phyloP scores from a whole-genome alignment of 352 stramenopile species.

The Phytophthora rubi region DNA sequence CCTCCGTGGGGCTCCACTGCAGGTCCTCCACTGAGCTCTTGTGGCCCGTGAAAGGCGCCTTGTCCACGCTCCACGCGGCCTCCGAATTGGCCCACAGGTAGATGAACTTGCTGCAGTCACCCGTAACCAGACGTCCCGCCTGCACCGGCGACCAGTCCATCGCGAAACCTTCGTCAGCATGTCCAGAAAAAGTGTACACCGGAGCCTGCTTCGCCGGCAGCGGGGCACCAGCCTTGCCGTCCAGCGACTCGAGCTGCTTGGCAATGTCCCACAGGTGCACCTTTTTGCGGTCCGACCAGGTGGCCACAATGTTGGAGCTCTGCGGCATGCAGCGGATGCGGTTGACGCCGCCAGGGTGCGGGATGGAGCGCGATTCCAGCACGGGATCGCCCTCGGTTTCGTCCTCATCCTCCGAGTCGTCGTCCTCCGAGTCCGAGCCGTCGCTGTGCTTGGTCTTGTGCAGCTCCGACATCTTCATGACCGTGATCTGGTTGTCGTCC shows the following conservation, averaged over 20 bases:
- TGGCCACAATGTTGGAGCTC: slow-evolving; percentile 96
- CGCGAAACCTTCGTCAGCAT: slow-evolving; percentile 97
- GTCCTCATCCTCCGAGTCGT: slow-evolving; percentile 92
- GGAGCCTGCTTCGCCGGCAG: slow-evolving; percentile 64
- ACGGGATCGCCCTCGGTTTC: slow-evolving; percentile 96
- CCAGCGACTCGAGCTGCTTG: slow-evolving; percentile 88
- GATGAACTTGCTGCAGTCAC: slow-evolving; percentile 97
- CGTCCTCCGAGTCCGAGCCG: slow-evolving; percentile 74
- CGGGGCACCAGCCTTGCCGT: slow-evolving; percentile 72
- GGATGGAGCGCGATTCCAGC: slow-evolving; percentile 95
- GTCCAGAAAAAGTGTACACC: slow-evolving; percentile 95
- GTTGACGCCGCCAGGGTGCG: slow-evolving; percentile 96
- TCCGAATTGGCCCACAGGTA: slow-evolving; percentile 93
- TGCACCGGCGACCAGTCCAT: slow-evolving; percentile 97
- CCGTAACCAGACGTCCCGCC: slow-evolving; percentile 92
- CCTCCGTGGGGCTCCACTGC: slow-evolving; percentile 98
- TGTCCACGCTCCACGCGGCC: slow-evolving; percentile 85
- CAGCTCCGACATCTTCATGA: slow-evolving; percentile 98
- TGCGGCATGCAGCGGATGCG: slow-evolving; percentile 96
- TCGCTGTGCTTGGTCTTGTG: slow-evolving; percentile 92
- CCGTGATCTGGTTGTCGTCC: slow-evolving; percentile 96
- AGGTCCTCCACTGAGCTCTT: slow-evolving; percentile 97
- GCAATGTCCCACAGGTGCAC: slow-evolving; percentile 98
- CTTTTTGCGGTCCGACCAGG: slow-evolving; percentile 95
- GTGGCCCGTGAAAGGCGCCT: slow-evolving; percentile 92